Evolutionary conservation across 2,329 filamentous ascomycete genomes (phyloP), one percentile per base, ranked within the genome.

Genomic region (Talaromyces piceae): DNA sequence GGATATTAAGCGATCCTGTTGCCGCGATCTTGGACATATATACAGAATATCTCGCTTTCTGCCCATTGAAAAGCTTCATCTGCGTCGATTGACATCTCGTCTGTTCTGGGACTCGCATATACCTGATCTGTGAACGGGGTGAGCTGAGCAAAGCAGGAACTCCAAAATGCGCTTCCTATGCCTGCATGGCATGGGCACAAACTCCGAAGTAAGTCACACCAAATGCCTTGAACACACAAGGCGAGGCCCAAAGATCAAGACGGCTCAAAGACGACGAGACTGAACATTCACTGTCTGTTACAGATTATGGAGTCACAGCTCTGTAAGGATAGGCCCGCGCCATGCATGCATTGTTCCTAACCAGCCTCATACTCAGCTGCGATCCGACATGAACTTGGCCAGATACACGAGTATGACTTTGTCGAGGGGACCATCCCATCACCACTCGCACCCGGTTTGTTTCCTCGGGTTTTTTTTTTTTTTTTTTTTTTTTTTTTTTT

Each of bases 81-180:
- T n/a, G n/a, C n/a, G n/a, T n/a, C n/a, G n/a, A n/a, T n/a, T n/a
- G n/a, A n/a, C n/a, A n/a, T n/a, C n/a, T n/a, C n/a, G n/a, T n/a
- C n/a, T n/a, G n/a, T n/a, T n/a, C n/a, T n/a, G n/a, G n/a, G n/a
- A n/a, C n/a, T n/a, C n/a, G n/a, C n/a, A n/a, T n/a, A n/a, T n/a
- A n/a, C n/a, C n/a, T n/a, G n/a, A n/a, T n/a, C n/a, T n/a, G n/a
- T n/a, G n/a, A n/a, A n/a, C n/a, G n/a, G n/a, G n/a, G n/a, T n/a
- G n/a, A n/a, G n/a, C n/a, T n/a, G n/a, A n/a, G n/a, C n/a, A n/a
- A n/a, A 11, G 23, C 11, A n/a, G 18, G 31, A 7, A n/a, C n/a
- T n/a, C n/a, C 37, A 41, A 45, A 16, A 57, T 57, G 55, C 54
- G 54, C 7, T 49, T 57, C 41, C 55, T 57, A 20, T 57, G 55